Evolutionary conservation across 768 basidiomycete species (phyloP), one percentile per base, ranked within the genome.

Genomic region (Mrakia gelida): DNA sequence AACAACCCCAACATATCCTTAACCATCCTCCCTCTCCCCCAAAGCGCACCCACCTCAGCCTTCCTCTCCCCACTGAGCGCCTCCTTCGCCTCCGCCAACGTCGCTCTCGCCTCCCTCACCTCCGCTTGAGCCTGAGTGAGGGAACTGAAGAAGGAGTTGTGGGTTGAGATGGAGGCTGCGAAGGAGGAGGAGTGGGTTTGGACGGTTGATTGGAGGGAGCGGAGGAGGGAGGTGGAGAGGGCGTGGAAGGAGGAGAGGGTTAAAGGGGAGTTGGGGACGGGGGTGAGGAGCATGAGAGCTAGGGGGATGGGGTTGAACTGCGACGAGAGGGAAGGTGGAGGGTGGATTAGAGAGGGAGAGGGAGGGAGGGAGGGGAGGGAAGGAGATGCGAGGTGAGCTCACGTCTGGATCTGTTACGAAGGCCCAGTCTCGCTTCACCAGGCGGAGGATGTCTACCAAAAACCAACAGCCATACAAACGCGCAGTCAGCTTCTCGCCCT

Each of bases 1-100:
- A 99, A 83, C n/a, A 98, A 87, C 63, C 89, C 89, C 82, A 95
- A 88, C 94, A 98, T 98, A 84, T 98, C 97, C 82, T 96, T 92
- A 28, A 98, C 85, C n/a, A 89, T 91, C 82, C 95, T 92, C 75
- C 92, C 92, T 81, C 95, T 88, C 49, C 91, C 88, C 91, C 94
- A 95, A 38, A 98, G 86, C 82, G 93, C 94, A 67, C 91, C 93
- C 43, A 96, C 89, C 82, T 95, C 97, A 6, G 92, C 90, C 67
- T 94, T 89, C 83, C 93, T 94, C 63, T 78, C 77, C 81, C 86
- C 91, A 26, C 92, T 91, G 21, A 94, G 85, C 0, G 89, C 87
- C 75, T 94, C 81, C 70, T 80, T 73, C 28, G 84, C 84, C 82
- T 94, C 93, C 67, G 89, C 88, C 32, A 99, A 86, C 26, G 89